phyloP scores from a whole-genome alignment of 169 alveolate species.

The Cytauxzoon felis region DNA sequence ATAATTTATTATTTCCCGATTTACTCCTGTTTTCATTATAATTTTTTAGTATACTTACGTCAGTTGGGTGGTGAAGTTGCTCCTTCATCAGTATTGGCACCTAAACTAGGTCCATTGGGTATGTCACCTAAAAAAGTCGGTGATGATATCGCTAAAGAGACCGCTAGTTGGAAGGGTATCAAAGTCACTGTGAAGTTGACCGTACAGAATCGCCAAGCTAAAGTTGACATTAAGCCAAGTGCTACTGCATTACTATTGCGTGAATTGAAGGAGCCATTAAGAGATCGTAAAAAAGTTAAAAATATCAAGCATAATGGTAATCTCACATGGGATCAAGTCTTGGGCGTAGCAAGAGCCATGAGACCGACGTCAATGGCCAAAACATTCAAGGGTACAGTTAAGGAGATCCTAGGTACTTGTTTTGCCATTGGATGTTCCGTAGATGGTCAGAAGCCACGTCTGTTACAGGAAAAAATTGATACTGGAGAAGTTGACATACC shows the following conservation, averaged over 20 bases:
- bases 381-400: slow-evolving; percentile 92
- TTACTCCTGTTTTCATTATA: neutral
- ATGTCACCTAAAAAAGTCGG: slow-evolving; percentile 94
- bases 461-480: slow-evolving; percentile 82
- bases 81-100: slow-evolving; percentile 96
- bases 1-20: no score
- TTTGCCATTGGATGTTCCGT: slow-evolving; percentile 95
- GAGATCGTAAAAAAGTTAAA: slow-evolving; percentile 94
- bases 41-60: slow-evolving; percentile 85
- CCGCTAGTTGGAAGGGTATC: slow-evolving; percentile 94
- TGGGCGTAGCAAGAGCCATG: slow-evolving; percentile 91
- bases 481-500: slow-evolving; percentile 85
- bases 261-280: slow-evolving; percentile 93
- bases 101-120: slow-evolving; percentile 97
- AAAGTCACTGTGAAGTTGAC: slow-evolving; percentile 91
- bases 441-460: slow-evolving; percentile 92
- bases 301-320: slow-evolving; percentile 95
- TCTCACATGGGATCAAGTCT: slow-evolving; percentile 88
- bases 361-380: slow-evolving; percentile 83
- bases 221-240: slow-evolving; percentile 91
- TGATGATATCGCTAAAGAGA: slow-evolving; percentile 95
- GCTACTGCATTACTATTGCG: slow-evolving; percentile 93
- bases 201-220: slow-evolving; percentile 86
- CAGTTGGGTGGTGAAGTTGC: slow-evolving; percentile 97
- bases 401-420: slow-evolving; percentile 96